Evolutionary conservation across 1,284 basidiomycete genomes (phyloP).

Genomic region (Rhodotorula sp.): DNA sequence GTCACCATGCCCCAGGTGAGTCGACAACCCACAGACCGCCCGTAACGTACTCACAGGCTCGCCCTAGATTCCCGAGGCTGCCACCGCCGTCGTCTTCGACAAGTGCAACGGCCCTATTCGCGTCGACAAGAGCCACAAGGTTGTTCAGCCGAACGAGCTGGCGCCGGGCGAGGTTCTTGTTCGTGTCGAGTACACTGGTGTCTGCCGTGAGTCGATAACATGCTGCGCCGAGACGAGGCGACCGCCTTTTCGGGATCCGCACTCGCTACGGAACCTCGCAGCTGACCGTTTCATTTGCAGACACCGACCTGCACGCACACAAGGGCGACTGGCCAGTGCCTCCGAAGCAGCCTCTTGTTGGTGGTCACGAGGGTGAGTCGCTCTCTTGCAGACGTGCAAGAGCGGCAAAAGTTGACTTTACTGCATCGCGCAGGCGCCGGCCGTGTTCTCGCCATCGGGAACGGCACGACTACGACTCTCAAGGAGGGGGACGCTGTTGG

Average conservation of each 20-base stretch:
- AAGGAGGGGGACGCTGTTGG: slow-evolving; percentile 77
- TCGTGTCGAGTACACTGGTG: slow-evolving; percentile 56
- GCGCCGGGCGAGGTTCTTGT: slow-evolving; percentile 77
- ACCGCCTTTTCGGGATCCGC: not conserved
- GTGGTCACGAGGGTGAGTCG: slow-evolving; percentile 8
- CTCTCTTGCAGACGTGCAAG: too few relatives aligned
- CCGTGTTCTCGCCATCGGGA: slow-evolving; percentile 72
- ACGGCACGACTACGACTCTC: slow-evolving; percentile 60
- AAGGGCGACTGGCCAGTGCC: slow-evolving; percentile 33
- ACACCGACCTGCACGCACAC: slow-evolving; percentile 12
- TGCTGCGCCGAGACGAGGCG: too few relatives aligned
- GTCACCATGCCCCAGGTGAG: not conserved
- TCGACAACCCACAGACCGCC: not conserved
- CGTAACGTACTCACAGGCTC: not conserved
- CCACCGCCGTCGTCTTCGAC: slow-evolving; percentile 16
- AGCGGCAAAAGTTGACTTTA: too few relatives aligned
- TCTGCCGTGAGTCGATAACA: slow-evolving; percentile 4
- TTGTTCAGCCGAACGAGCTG: slow-evolving; percentile 67
- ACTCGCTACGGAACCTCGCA: too few relatives aligned
- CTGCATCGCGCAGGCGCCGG: slow-evolving; percentile 56
- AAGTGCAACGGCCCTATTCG: slow-evolving; percentile 40
- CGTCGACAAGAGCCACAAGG: slow-evolving; percentile 51
- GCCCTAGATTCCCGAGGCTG: slow-evolving; percentile 12
- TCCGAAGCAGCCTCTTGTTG: slow-evolving; percentile 68
- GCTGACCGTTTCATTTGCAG: not conserved